phyloP scores from a whole-genome alignment of 2,329 filamentous ascomycete species.

The Pseudocercospora eumusae region DNA sequence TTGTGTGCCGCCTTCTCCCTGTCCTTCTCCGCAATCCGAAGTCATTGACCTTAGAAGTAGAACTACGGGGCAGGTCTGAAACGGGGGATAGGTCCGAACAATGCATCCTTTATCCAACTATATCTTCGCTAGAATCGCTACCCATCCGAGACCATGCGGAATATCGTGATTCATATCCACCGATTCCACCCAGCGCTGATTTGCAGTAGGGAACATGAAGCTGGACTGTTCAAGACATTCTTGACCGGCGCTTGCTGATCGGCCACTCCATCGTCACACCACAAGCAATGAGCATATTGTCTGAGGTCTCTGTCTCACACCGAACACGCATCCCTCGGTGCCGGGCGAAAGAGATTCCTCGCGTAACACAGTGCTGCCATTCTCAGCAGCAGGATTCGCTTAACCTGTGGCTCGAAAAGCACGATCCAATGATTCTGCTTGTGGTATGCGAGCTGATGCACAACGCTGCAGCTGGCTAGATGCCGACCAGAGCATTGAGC shows the following conservation, averaged over 20 bases:
- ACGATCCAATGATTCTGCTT: constrained; percentile 22
- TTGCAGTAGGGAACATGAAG: constrained; percentile 19
- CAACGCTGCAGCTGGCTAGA: constrained; percentile 21
- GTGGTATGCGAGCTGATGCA: constrained; percentile 23
- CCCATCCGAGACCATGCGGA: not conserved
- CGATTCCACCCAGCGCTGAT: constrained; percentile 12
- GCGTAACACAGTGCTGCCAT: constrained; percentile 21
- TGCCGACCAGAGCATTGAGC: constrained; percentile 16
- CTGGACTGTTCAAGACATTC: not conserved
- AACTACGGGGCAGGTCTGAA: constrained; percentile 2
- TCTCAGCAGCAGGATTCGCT: constrained; percentile 19
- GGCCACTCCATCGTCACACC: constrained; percentile 9
- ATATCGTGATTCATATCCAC: too few species aligned
- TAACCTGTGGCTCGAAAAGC: constrained; percentile 25
- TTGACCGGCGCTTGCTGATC: constrained; percentile 9
- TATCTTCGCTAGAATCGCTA: constrained; percentile 9
- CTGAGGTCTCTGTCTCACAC: constrained; percentile 12
- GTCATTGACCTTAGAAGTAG: constrained; percentile 1
- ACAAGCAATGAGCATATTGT: constrained; percentile 9
- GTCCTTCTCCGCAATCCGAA: constrained; percentile 8
- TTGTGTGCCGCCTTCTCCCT: constrained; percentile 6
- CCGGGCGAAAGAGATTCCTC: constrained; percentile 14
- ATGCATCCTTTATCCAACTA: not conserved
- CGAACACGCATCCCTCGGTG: constrained; percentile 6
- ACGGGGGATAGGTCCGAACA: constrained; percentile 2